Base-by-base conservation (phyloP, 768 basidiomycete species). In the Boletellus ananiceps region DNA sequence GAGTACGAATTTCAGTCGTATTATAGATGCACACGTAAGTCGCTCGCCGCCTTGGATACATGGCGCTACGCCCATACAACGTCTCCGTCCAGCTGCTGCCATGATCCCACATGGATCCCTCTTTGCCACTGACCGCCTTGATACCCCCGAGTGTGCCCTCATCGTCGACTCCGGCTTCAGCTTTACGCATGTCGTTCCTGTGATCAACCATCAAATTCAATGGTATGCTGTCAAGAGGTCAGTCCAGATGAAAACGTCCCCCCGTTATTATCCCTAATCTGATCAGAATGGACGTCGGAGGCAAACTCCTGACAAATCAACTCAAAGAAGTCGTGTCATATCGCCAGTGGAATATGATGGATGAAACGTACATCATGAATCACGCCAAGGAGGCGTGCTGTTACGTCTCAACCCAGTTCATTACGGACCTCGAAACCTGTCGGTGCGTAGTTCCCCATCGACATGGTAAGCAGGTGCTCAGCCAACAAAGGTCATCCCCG, bases 301-400 rank as follows among this genome's bases (percentile, higher is more conserved):
- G 94, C 40, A 96, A 98, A 71, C 77, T 98, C 9, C 68, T 98
- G 49, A 97, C 94, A 21, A 97, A 98, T 69, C 89, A 95, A 44
- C 78, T 98, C 19, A 96, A 96, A 63, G 90, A 94, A 62, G 77
- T 94, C 39, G 81, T 94, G 5, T 95, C 93, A 12, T 97, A 88
- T 66, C 84, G 95, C 38, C 94, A 97, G 63, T 97, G 91, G 89
- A 91, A 97, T 67, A 92, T 97, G 89, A 93, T 94, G 84, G 93
- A 96, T 61, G 87, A 97, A 66, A 94, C 92, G 2, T 82, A 86
- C 66, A 88, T 97, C 63, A 85, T 96, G 75, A 93, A 95, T 70
- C 80, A 87, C 60, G 86, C 92, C 59, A 93, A 95, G 67, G 93
- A 97, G 67, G 68, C 80, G 14, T 93, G 91, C 64, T 93, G 92